phyloP scores from a whole-genome alignment of 2,329 filamentous ascomycete genomes.

The Coniochaeta sp. region DNA sequence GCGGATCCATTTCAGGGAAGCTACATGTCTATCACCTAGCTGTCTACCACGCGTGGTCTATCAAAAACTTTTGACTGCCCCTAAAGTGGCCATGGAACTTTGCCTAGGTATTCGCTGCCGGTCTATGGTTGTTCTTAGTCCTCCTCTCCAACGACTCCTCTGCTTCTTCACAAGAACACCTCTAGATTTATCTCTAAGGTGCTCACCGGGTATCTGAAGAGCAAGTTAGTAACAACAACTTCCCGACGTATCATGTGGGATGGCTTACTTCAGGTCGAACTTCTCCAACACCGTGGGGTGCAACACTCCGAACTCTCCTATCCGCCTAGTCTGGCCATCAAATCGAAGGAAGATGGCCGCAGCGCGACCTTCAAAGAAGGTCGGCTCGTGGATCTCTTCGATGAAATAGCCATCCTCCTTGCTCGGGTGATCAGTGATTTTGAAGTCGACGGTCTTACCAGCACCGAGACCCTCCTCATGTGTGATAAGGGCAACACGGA shows the following conservation, averaged over 20 bases:
- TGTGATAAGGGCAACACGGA: conserved; percentile 73
- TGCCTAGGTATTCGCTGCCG: background rate
- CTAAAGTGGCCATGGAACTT: background rate
- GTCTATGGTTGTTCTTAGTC: background rate
- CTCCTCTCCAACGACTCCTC: background rate
- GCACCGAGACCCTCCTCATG: conserved; percentile 58
- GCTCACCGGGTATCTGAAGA: conserved; percentile 74
- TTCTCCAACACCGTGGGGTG: conserved; percentile 91
- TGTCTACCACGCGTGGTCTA: background rate
- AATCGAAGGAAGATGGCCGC: conserved; percentile 76
- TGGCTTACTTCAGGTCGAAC: conserved; percentile 72
- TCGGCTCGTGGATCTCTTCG: conserved; percentile 81
- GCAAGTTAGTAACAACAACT: conserved; percentile 6
- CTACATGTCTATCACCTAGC: no score
- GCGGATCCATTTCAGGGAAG: no score
- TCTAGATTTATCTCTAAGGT: conserved; percentile 93
- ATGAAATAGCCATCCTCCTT: conserved; percentile 83
- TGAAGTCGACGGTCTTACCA: conserved; percentile 41
- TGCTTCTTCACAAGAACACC: conserved; percentile 61
- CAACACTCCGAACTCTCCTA: conserved; percentile 89
- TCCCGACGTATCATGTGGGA: background rate
- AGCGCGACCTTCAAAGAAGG: conserved; percentile 85
- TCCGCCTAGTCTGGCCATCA: conserved; percentile 62
- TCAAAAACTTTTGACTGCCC: background rate
- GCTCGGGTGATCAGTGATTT: conserved; percentile 43